phyloP scores from a whole-genome alignment of 2,329 filamentous ascomycete species.

The Hawksworthiomyces lignivorus region DNA sequence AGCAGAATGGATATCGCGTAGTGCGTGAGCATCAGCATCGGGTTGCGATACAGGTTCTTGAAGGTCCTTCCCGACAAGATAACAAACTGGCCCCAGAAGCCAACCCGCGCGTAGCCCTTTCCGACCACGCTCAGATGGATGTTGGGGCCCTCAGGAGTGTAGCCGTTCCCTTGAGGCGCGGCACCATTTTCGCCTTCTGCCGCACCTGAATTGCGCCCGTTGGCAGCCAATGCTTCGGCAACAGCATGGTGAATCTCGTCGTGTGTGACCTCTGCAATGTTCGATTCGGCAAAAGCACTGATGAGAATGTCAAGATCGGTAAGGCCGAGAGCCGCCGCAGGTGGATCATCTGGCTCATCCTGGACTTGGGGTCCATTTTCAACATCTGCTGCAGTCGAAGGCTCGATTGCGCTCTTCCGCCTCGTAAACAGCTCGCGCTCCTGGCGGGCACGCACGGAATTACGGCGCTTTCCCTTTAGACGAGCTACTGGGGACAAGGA shows the following conservation, averaged over 20 bases:
- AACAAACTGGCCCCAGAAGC: slow-evolving; percentile 72
- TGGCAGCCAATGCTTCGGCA: slow-evolving; percentile 55
- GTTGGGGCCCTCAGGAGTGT: slow-evolving; percentile 38
- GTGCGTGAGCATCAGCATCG: slow-evolving; percentile 96
- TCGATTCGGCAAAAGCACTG: slow-evolving; percentile 65
- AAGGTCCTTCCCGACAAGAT: slow-evolving; percentile 89
- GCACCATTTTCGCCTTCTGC: background rate
- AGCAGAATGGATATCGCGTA: slow-evolving; percentile 95
- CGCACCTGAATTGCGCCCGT: slow-evolving; percentile 54
- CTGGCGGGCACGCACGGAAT: slow-evolving; percentile 78
- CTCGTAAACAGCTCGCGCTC: slow-evolving; percentile 86
- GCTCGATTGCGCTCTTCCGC: slow-evolving; percentile 56
- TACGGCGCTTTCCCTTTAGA: slow-evolving; percentile 56
- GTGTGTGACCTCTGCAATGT: slow-evolving; percentile 64
- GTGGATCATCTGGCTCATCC: slow-evolving; percentile 62
- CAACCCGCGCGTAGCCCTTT: slow-evolving; percentile 74
- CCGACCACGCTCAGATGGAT: slow-evolving; percentile 54
- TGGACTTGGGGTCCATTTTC: slow-evolving; percentile 49
- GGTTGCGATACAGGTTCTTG: slow-evolving; percentile 96
- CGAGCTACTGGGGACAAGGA: slow-evolving; percentile 39
- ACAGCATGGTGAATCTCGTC: slow-evolving; percentile 73
- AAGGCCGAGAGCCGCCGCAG: slow-evolving; percentile 49
- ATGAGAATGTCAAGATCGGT: slow-evolving; percentile 81
- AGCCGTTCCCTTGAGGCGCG: slow-evolving; percentile 14
- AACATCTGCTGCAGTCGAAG: slow-evolving; percentile 49